phyloP scores from a whole-genome alignment of 2,329 filamentous ascomycete species.

The Clarireedia homoeocarpa region DNA sequence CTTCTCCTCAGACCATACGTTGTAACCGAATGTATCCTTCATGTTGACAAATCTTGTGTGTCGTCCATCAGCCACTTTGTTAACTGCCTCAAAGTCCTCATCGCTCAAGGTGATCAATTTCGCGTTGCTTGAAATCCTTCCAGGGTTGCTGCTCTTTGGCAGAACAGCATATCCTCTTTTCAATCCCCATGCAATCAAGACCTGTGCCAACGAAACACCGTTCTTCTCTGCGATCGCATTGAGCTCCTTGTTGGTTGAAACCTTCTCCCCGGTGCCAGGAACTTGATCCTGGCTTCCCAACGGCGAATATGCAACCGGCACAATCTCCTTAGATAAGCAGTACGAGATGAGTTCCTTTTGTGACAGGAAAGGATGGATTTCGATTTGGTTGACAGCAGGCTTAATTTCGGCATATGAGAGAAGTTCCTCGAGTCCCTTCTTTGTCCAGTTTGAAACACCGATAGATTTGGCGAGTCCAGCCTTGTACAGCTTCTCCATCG shows the following conservation, averaged over 20 bases:
- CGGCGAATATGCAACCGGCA: conserved; percentile 66
- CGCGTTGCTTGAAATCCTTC: conserved; percentile 62
- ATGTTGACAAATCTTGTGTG: conserved; percentile 72
- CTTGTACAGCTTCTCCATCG: conserved; percentile 58
- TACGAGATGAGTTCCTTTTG: conserved; percentile 66
- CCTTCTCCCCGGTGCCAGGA: conserved; percentile 59
- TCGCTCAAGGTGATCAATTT: conserved; percentile 56
- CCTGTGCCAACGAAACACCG: conserved; percentile 49
- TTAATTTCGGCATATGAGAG: conserved; percentile 39
- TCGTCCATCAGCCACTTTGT: conserved; percentile 54
- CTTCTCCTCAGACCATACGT: conserved; percentile 57
- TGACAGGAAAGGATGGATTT: conserved; percentile 66
- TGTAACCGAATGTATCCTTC: conserved; percentile 72
- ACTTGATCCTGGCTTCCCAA: conserved; percentile 56
- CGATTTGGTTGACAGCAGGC: conserved; percentile 48
- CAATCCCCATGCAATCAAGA: conserved; percentile 67
- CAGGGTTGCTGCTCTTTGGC: conserved; percentile 63
- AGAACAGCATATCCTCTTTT: conserved; percentile 62
- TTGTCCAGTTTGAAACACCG: conserved; percentile 53
- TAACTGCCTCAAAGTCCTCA: conserved; percentile 51
- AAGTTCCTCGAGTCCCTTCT: conserved; percentile 45
- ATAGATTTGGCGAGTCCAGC: conserved; percentile 52
- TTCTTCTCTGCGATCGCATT: conserved; percentile 59
- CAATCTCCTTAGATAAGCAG: conserved; percentile 60
- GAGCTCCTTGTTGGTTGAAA: conserved; percentile 52